Percentiles rank a stretch among this genome's conserved stretches.
phyloP scores from a whole-genome alignment of 164 flowering plant genomes.

The Malania oleifera region DNA sequence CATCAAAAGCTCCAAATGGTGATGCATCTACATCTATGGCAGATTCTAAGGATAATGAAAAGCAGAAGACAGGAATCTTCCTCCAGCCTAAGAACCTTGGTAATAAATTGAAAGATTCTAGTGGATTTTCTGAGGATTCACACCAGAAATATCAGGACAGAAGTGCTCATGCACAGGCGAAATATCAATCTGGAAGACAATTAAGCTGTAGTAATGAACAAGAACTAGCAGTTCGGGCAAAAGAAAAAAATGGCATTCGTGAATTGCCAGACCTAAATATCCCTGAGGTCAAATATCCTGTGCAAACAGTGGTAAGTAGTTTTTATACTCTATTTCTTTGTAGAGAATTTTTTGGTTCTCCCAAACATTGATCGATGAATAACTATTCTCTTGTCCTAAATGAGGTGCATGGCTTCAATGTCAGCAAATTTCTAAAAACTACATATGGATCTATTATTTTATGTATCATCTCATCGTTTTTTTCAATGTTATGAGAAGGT shows the following conservation, averaged over 20 bases:
- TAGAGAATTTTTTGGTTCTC: too few species aligned
- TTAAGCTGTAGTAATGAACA: constrained; percentile 24
- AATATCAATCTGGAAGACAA: constrained; percentile 32
- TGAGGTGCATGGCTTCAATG: too few species aligned
- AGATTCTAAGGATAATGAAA: constrained; percentile 43
- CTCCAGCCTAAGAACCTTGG: constrained; percentile 29
- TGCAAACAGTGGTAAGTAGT: constrained; percentile 37
- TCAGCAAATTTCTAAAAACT: too few species aligned
- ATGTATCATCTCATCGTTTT: too few species aligned
- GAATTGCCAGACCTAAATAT: constrained; percentile 44
- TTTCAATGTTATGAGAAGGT: too few species aligned
- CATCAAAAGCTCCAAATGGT: constrained; percentile 32
- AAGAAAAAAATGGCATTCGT: constrained; percentile 43
- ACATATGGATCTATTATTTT: too few species aligned
- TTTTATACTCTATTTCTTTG: background rate
- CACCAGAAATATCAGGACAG: constrained; percentile 37
- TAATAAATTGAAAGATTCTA: constrained; percentile 35
- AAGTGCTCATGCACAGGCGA: constrained; percentile 28
- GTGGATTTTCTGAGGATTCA: constrained; percentile 33
- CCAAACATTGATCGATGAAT: too few species aligned
- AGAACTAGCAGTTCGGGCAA: constrained; percentile 30
- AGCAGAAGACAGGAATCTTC: constrained; percentile 34
- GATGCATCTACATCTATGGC: constrained; percentile 26
- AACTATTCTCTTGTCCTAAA: too few species aligned
- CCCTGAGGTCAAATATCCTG: constrained; percentile 33